Evolutionary conservation across 495 filamentous ascomycete genomes (phyloP).

Genomic region (Penicillium coffeae): DNA sequence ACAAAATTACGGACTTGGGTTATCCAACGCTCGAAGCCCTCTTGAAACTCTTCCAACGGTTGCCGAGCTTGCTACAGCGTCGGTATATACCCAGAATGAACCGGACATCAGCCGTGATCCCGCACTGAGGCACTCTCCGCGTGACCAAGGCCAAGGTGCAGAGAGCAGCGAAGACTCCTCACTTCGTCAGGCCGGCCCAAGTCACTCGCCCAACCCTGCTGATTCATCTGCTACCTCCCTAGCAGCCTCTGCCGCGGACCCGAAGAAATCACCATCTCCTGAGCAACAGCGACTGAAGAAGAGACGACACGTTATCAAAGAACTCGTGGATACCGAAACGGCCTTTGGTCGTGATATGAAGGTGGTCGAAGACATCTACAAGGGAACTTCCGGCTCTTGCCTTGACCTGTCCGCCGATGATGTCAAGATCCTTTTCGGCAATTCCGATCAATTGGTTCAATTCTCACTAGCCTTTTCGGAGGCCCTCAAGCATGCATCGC

Average conservation of each 20-base stretch:
- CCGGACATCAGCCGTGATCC: not conserved
- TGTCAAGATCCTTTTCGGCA: constrained; percentile 82
- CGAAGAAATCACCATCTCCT: constrained; percentile 44
- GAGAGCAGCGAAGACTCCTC: constrained; percentile 41
- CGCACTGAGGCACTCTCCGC: constrained; percentile 44
- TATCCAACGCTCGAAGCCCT: not conserved
- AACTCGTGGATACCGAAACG: constrained; percentile 87
- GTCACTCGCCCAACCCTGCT: constrained; percentile 33
- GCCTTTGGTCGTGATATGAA: constrained; percentile 90
- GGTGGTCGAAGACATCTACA: constrained; percentile 94
- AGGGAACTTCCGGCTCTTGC: constrained; percentile 81
- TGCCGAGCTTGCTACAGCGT: constrained; percentile 6
- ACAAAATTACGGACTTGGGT: constrained; percentile 27
- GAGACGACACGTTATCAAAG: constrained; percentile 76
- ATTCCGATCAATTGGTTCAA: constrained; percentile 77
- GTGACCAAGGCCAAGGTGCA: constrained; percentile 58
- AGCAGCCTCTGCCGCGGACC: constrained; percentile 27
- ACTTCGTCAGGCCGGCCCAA: constrained; percentile 30
- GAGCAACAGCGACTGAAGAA: constrained; percentile 58
- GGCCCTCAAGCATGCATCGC: constrained; percentile 71
- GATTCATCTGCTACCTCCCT: constrained; percentile 42
- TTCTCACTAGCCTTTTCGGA: constrained; percentile 77
- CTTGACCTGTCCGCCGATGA: constrained; percentile 77
- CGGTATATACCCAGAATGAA: not conserved
- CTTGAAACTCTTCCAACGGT: not conserved